phyloP scores from a whole-genome alignment of 1,139 yeast genomes.

The Kodamaea derodonti region DNA sequence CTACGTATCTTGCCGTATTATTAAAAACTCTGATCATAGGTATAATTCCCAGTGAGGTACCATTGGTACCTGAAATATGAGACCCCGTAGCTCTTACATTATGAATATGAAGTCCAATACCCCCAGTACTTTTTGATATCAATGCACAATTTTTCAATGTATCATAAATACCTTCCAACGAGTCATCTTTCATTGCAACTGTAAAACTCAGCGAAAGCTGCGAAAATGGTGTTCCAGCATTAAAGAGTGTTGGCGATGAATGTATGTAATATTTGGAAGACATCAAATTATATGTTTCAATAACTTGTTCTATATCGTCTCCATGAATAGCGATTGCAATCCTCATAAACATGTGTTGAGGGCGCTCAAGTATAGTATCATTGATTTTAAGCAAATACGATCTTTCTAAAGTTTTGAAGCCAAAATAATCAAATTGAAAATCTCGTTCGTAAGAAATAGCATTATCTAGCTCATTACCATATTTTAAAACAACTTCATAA shows the following conservation, averaged over 20 bases:
- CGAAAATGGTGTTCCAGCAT: constrained; percentile 48
- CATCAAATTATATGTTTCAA: constrained; percentile 51
- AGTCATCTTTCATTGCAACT: constrained; percentile 55
- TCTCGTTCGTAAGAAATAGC: constrained; percentile 35
- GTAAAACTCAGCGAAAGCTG: constrained; percentile 53
- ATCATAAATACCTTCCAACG: constrained; percentile 55
- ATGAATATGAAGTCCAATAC: constrained; percentile 55
- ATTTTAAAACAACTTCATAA: constrained; percentile 55
- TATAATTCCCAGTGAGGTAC: constrained; percentile 52
- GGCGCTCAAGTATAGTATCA: constrained; percentile 42
- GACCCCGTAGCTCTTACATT: constrained; percentile 51
- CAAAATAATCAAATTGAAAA: constrained; percentile 34
- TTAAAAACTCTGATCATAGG: constrained; percentile 60
- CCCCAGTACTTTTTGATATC: constrained; percentile 58
- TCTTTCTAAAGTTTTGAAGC: constrained; percentile 48
- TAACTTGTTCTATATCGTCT: constrained; percentile 32
- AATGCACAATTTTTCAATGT: constrained; percentile 53
- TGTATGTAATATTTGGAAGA: constrained; percentile 49
- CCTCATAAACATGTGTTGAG: constrained; percentile 48
- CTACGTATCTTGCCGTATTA: constrained; percentile 58
- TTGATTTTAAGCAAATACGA: constrained; percentile 41
- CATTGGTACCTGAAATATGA: constrained; percentile 51
- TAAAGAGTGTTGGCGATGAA: constrained; percentile 55
- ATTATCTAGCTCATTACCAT: constrained; percentile 71
- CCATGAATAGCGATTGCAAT: constrained; percentile 54